Evolutionary conservation across 345 rosid species (phyloP), one percentile per base, ranked within the genome.

Genomic region (Abelmoschus esculentus): DNA sequence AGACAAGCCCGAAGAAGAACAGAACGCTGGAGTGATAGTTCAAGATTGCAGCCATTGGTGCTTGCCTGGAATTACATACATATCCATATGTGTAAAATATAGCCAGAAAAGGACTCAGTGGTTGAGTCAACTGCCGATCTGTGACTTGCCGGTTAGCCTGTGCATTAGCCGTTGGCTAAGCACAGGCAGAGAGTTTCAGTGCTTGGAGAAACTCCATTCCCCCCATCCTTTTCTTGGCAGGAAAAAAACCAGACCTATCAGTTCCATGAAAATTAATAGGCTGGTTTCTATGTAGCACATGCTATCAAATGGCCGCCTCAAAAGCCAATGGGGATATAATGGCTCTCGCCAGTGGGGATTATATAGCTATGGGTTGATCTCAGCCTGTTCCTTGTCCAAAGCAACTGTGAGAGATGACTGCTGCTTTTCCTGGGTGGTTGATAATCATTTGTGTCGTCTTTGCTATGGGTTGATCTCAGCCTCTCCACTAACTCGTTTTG

Each of bases 41-140:
- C 97, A 91, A 82, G 97, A 91, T 77, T 93, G 95, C 84, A 88
- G 97, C 70, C 97, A 89, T 47, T 93, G 97, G 98, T 93, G 98
- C 82, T 83, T 93, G 64, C 97, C 92, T 0, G 97, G 97, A 70
- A 12, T 46, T 46, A 10, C 50, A 22, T 22, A 22, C 26, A 22
- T 22, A 22, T 22, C 0, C 26, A 22, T 22, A 22, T 22, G 13
- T 53, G 65, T 49, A 15, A 0, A 52, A 28, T 59, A 66, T 18
- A 83, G 81, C 83, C 78, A 74, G 68, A 47, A 62, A 63, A 66
- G 71, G 80, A 75, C 77, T 70, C 73, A 38, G 3, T 44, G 44
- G 47, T 19, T 3, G 87, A 87, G 91, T 73, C 86, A 44, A 57
- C 71, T 70, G 89, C 92, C 87, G 81, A 76, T 87, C 38, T 63